These are phyloP conservation scores for Trichocladium antarcticum DNA, from an alignment of 495 filamentous ascomycete species.

Conservation along the genomic window DNA sequence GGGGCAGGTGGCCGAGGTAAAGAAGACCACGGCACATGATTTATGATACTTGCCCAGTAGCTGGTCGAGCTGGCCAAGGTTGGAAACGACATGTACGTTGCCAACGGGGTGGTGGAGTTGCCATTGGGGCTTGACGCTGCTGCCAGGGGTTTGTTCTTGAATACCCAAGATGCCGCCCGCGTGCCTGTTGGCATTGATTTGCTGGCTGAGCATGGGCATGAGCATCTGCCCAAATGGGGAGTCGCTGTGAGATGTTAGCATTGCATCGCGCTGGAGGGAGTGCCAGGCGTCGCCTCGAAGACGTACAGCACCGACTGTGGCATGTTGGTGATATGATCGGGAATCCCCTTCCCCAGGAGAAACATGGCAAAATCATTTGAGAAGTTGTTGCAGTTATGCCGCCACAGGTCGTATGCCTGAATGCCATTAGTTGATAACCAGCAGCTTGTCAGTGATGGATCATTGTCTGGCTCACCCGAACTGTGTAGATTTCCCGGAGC, in stretches of 20 bases:
- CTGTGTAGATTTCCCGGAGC: slow-evolving; percentile 68
- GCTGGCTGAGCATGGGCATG: slow-evolving; percentile 63
- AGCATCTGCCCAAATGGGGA: slow-evolving; percentile 90
- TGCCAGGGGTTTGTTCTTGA: slow-evolving; percentile 26
- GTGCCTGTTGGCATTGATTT: slow-evolving; percentile 56
- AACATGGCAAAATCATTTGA: slow-evolving; percentile 89
- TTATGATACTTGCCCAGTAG: slow-evolving; percentile 47
- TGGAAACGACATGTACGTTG: slow-evolving; percentile 29
- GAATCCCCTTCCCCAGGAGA: slow-evolving; percentile 79
- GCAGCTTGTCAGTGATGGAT: not conserved
- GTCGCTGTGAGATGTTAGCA: slow-evolving; percentile 28
- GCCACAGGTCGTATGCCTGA: slow-evolving; percentile 65
- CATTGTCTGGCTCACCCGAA: slow-evolving; percentile 45
- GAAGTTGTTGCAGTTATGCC: slow-evolving; percentile 98
- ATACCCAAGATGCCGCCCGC: slow-evolving; percentile 42
- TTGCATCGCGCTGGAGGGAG: not conserved
- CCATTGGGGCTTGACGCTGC: slow-evolving; percentile 26
- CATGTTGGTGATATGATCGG: slow-evolving; percentile 75
- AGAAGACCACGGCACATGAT: slow-evolving; percentile 77
- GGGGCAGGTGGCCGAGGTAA: slow-evolving; percentile 77
- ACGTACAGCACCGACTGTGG: slow-evolving; percentile 63
- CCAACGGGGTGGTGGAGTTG: slow-evolving; percentile 21
- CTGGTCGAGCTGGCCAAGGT: slow-evolving; percentile 47
- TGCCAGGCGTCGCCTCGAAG: not conserved
- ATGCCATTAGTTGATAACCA: slow-evolving; percentile 7